Percentiles rank a stretch among this genome's conserved stretches.
Conservation (phyloP, 1,139 yeast genomes). For the Chernovozyma sophiae-reginae region DNA sequence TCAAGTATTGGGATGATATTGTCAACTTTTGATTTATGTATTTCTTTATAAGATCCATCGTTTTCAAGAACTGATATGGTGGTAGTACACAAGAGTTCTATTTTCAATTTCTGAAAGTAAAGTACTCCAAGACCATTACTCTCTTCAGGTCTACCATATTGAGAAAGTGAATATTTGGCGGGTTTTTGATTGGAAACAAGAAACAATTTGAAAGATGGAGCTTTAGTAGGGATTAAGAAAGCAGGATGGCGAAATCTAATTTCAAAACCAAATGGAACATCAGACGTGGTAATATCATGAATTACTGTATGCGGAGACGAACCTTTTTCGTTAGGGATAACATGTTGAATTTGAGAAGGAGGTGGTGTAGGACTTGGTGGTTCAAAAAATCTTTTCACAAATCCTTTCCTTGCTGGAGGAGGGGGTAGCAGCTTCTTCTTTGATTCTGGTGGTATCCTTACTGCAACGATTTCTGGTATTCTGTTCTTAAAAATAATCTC, state of each 20-base stretch:
- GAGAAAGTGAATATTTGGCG: constrained; percentile 28
- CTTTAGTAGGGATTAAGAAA: constrained; percentile 36
- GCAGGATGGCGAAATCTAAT: constrained; percentile 46
- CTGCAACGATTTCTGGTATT: constrained; percentile 44
- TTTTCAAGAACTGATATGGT: constrained; percentile 32
- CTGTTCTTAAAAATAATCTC: constrained; percentile 35
- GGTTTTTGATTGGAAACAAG: constrained; percentile 36
- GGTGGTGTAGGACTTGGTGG: constrained; percentile 6
- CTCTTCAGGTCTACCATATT: constrained; percentile 36
- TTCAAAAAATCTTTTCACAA: constrained; percentile 1
- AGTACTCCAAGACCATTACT: constrained; percentile 48
- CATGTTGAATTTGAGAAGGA: not conserved
- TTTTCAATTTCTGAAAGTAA: constrained; percentile 34
- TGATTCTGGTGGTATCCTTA: constrained; percentile 21
- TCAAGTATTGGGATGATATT: constrained; percentile 27
- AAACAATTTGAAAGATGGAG: constrained; percentile 37
- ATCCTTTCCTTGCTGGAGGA: not conserved
- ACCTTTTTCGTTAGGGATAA: not conserved
- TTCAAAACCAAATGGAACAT: constrained; percentile 45
- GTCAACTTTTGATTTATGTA: constrained; percentile 29
- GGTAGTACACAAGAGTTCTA: constrained; percentile 33
- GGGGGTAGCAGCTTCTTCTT: constrained; percentile 16
- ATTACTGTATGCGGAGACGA: not conserved
- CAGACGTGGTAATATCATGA: constrained; percentile 18
- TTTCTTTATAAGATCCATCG: constrained; percentile 21